Percentiles rank a stretch among this genome's conserved stretches.
These are phyloP conservation scores for Echites panduratus DNA, from an alignment of 257 asterid species.

Conservation along the genomic window DNA sequence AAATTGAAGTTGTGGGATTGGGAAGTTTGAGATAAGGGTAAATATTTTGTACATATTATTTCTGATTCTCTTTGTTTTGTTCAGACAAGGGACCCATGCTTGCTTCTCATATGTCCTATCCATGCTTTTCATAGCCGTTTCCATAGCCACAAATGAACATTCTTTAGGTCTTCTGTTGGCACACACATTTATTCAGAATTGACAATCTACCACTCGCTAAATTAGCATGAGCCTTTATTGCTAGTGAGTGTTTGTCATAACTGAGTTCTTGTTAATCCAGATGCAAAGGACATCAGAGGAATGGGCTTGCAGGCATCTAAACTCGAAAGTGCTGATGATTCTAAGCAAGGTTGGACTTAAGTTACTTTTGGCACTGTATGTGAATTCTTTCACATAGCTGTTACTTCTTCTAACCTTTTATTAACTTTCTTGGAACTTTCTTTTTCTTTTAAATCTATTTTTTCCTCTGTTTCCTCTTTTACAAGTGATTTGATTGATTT, in stretches of 20 bases:
- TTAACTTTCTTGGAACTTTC: not conserved
- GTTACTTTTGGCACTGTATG: not conserved
- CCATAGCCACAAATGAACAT: not conserved
- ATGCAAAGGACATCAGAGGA: slow-evolving; percentile 84
- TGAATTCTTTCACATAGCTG: not conserved
- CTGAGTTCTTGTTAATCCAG: slow-evolving; percentile 27
- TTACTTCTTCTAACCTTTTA: not conserved
- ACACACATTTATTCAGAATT: not conserved
- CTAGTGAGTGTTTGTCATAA: slow-evolving; percentile 5
- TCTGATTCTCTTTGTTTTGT: not conserved
- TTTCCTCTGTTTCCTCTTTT: not conserved
- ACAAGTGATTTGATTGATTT: slow-evolving; percentile 11
- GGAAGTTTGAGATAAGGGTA: not conserved
- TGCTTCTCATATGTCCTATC: not conserved
- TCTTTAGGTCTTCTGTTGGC: slow-evolving; percentile 5
- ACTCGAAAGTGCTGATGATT: slow-evolving; percentile 66
- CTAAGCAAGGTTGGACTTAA: slow-evolving; percentile 48
- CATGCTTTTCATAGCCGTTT: not conserved
- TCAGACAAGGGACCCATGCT: not conserved
- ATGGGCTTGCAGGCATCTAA: slow-evolving; percentile 97
- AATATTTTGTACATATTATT: not conserved
- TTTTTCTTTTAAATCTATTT: not conserved
- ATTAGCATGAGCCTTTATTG: not conserved
- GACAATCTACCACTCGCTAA: too few species aligned
- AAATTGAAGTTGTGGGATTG: not conserved